Conservation (phyloP, 2,329 filamentous ascomycete species). For the Claviceps paspali region DNA sequence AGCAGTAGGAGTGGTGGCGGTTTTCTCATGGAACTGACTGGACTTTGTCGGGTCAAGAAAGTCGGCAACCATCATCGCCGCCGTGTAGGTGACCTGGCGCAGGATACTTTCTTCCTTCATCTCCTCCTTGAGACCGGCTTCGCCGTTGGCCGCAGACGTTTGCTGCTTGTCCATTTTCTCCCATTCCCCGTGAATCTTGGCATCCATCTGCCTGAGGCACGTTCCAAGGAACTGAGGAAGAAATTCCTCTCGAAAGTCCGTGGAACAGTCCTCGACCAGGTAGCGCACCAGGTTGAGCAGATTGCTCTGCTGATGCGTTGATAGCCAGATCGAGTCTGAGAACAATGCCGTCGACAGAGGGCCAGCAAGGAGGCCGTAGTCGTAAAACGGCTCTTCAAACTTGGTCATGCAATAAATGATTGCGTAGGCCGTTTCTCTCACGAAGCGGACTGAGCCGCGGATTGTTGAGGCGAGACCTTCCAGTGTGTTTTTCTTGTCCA, state of each 20-base stretch:
- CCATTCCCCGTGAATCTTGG: slow-evolving; percentile 82
- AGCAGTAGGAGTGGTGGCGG: too few species aligned
- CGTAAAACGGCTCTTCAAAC: slow-evolving; percentile 78
- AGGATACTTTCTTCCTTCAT: slow-evolving; percentile 98
- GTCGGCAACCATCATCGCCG: slow-evolving; percentile 80
- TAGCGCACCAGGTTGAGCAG: slow-evolving; percentile 77
- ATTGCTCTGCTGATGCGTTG: slow-evolving; percentile 88
- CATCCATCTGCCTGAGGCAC: slow-evolving; percentile 74
- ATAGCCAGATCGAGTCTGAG: slow-evolving; percentile 64
- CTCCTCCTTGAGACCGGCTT: slow-evolving; percentile 72
- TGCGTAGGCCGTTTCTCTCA: slow-evolving; percentile 86
- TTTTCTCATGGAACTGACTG: slow-evolving; percentile 32
- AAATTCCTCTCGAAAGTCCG: slow-evolving; percentile 61
- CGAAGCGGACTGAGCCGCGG: slow-evolving; percentile 72
- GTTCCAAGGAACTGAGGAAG: slow-evolving; percentile 69
- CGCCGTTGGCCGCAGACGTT: slow-evolving; percentile 48
- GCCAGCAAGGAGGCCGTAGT: slow-evolving; percentile 67
- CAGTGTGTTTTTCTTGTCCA: slow-evolving; percentile 74
- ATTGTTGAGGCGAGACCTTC: slow-evolving; percentile 93
- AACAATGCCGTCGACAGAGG: slow-evolving; percentile 77
- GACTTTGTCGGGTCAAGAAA: slow-evolving; percentile 62
- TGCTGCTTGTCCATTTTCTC: slow-evolving; percentile 53
- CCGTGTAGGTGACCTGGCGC: slow-evolving; percentile 80
- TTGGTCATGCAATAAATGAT: slow-evolving; percentile 89
- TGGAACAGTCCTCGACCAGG: slow-evolving; percentile 82